These are phyloP conservation scores for Suhomyces faveliae DNA, from an alignment of 805 yeast genomes.

Conservation along the genomic window DNA sequence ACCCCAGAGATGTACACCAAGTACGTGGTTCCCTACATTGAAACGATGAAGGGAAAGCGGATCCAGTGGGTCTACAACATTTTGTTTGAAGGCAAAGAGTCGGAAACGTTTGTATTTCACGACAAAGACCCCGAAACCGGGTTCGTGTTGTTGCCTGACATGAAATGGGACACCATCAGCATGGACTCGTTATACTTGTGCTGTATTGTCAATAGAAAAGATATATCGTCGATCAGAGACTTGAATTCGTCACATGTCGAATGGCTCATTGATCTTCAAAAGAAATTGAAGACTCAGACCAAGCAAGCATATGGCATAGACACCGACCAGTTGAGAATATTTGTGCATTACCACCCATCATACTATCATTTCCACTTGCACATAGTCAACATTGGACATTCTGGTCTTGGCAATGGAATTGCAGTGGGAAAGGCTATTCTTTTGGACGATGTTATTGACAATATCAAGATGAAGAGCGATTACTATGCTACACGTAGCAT, in stretches of 20 bases:
- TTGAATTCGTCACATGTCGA: conserved; percentile 56
- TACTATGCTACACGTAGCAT: conserved; percentile 61
- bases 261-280: conserved; percentile 51
- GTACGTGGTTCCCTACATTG: conserved; percentile 72
- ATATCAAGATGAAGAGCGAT: conserved; percentile 52
- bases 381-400: conserved; percentile 70
- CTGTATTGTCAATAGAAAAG: conserved; percentile 67
- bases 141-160: conserved; percentile 83
- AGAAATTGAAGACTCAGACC: conserved; percentile 48
- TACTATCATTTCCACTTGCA: conserved; percentile 96
- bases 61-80: conserved; percentile 90
- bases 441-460: conserved; percentile 78
- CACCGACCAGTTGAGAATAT: conserved; percentile 64
- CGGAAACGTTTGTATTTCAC: conserved; percentile 72
- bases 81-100: conserved; percentile 75
- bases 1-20: conserved; percentile 72
- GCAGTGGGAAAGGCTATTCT: conserved; percentile 78
- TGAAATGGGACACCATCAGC: conserved; percentile 89
- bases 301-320: conserved; percentile 37
- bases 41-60: conserved; percentile 71
- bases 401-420: conserved; percentile 67
- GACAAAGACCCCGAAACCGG: conserved; percentile 56
- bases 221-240: conserved; percentile 75
- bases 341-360: conserved; percentile 92
- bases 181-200: conserved; percentile 72